Evolutionary conservation across 441 rosid species (phyloP), one percentile per base, ranked within the genome.

Genomic region (Croton laevigatus): DNA sequence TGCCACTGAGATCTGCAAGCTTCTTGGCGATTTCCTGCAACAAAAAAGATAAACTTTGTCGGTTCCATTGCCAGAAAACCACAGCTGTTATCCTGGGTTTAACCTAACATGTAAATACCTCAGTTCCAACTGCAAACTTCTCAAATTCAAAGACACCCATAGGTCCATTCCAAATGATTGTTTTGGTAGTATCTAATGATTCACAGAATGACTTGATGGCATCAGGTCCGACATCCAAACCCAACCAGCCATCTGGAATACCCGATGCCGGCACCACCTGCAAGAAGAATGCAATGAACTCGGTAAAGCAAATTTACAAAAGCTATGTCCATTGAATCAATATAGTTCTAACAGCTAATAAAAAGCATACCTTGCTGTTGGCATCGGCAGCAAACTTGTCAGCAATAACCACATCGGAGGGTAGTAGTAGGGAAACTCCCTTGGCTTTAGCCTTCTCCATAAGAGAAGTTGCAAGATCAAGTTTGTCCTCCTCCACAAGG

Each of bases 241-340:
- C 97, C 98, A 95, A 91, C 99, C 99, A 95, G 2, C 95, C 96
- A 83, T 91, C 97, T 5, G 96, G 94, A 67, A 95, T 95, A n/a
- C 60, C 76, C 0, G 91, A 71, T 51, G 96, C 98, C 22, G 94
- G 75, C 66, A 95, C 93, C 71, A 83, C 80, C 99, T 92, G 90
- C 75, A 83, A 78, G 51, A 69, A 74, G 10, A 61, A 63, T 5
- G 27, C 16, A 49, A 14, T 10, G 19, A 70, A 38, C 69, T n/a
- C 22, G 27, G 37, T 12, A 36, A n/a, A 66, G 59, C 42, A 46
- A 52, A 49, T 71, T 59, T 38, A 48, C 5, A 62, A 66, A 5
- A 49, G 5, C 42, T 55, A 58, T 16, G 7, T 48, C 19, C 53
- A 48, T 5, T 12, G 19, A 14, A 48, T 3, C 40, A 59, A 66